A percentile compares a stretch with the other conserved stretches of the same genome.
Evolutionary conservation across 2,329 filamentous ascomycete genomes (phyloP).

Genomic region (Trichoderma arundinaceum): DNA sequence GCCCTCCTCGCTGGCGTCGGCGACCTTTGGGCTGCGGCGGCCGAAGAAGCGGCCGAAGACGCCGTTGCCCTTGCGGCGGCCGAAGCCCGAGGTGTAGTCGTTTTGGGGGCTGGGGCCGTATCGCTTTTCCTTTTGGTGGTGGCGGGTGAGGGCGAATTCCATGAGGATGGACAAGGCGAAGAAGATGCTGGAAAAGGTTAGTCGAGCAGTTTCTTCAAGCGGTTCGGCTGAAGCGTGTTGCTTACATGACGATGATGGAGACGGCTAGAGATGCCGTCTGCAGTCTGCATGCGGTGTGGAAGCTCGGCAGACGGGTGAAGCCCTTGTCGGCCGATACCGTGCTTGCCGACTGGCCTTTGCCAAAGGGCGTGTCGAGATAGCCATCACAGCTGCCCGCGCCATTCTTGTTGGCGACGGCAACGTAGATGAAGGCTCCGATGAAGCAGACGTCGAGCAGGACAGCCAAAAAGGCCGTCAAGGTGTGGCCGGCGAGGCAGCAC

Average conservation of each 20-base stretch:
- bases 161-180: constrained; percentile 75
- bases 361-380: constrained; percentile 70
- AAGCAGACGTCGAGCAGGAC: constrained; percentile 81
- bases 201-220: no score
- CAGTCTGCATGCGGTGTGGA: constrained; percentile 68
- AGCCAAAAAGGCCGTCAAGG: constrained; percentile 73
- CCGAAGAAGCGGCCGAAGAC: constrained; percentile 47
- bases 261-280: constrained; percentile 80
- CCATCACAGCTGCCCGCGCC: constrained; percentile 69
- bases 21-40: constrained; percentile 36
- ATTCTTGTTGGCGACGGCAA: constrained; percentile 74
- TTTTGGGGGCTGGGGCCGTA: constrained; percentile 59
- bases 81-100: constrained; percentile 66
- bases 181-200: constrained; percentile 62
- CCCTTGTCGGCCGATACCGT: constrained; percentile 55
- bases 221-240: no score
- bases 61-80: constrained; percentile 37
- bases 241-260: constrained; percentile 76
- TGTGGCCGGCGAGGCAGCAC: constrained; percentile 77
- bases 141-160: constrained; percentile 70
- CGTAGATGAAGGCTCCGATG: constrained; percentile 77
- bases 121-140: constrained; percentile 76
- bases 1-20: constrained; percentile 36
- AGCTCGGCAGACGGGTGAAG: constrained; percentile 56
- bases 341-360: constrained; percentile 62